phyloP scores from a whole-genome alignment of 2,329 filamentous ascomycete genomes.

The Phialemonium atrogriseum region DNA sequence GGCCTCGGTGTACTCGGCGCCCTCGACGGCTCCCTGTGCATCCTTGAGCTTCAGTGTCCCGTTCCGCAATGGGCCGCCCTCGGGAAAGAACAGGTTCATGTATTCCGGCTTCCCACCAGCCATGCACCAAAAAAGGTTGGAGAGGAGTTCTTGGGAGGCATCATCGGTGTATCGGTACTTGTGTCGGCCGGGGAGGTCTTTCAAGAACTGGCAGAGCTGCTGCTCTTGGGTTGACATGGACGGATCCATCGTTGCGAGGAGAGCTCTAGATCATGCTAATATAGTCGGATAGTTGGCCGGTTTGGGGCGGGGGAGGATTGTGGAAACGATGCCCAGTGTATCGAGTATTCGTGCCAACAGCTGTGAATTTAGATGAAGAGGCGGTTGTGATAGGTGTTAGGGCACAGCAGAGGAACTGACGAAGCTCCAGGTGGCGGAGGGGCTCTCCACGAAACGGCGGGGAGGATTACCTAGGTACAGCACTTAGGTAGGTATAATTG shows the following conservation, averaged over 20 bases:
- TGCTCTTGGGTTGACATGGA: slow-evolving; percentile 61
- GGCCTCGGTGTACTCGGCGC: slow-evolving; percentile 87
- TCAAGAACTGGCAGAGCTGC: slow-evolving; percentile 75
- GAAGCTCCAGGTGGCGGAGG: no score
- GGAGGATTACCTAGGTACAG: no score
- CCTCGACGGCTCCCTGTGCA: slow-evolving; percentile 86
- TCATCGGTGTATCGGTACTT: slow-evolving; percentile 66
- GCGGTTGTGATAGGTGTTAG: no score
- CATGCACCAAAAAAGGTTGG: slow-evolving; percentile 79
- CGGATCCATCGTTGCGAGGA: slow-evolving; percentile 36
- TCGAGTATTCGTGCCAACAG: no score
- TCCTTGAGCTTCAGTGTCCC: slow-evolving; percentile 68
- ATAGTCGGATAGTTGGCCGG: no score
- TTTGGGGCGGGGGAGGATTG: no score
- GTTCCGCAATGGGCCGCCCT: slow-evolving; percentile 53
- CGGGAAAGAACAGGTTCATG: slow-evolving; percentile 73
- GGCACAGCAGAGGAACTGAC: no score
- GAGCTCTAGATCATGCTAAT: no score
- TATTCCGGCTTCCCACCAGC: slow-evolving; percentile 67
- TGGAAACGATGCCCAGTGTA: no score
- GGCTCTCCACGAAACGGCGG: no score
- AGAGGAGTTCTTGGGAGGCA: slow-evolving; percentile 64
- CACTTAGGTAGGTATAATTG: no score
- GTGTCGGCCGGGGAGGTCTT: slow-evolving; percentile 66
- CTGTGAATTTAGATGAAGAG: no score